Conservation (phyloP, 73 alveolate genomes). For the Paramecium primaurelia region DNA sequence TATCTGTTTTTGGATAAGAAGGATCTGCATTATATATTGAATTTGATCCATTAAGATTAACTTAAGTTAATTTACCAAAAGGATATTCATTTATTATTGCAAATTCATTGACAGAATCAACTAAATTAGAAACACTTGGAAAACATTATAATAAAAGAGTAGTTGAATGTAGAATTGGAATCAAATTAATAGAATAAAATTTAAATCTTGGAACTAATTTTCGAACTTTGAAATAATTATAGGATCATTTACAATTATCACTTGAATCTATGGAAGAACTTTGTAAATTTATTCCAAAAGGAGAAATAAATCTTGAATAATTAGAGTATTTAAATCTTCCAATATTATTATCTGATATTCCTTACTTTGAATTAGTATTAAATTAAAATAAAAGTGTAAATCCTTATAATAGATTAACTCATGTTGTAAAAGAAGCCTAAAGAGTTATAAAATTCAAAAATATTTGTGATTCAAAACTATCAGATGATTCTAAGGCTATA, state of each 20-base stretch:
- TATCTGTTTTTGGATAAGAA: constrained; percentile 76
- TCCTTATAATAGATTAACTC: constrained; percentile 78
- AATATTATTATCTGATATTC: constrained; percentile 66
- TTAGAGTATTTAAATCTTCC: background rate
- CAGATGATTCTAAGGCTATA: constrained; percentile 61
- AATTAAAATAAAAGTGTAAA: constrained; percentile 55
- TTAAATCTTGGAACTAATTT: constrained; percentile 56
- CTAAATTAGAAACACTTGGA: constrained; percentile 74
- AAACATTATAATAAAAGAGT: constrained; percentile 85
- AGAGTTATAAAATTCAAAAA: constrained; percentile 77
- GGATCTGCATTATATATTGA: constrained; percentile 75
- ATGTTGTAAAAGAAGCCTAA: constrained; percentile 75
- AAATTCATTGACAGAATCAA: constrained; percentile 78
- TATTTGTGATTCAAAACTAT: constrained; percentile 59
- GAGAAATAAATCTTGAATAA: background rate
- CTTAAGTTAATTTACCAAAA: constrained; percentile 68
- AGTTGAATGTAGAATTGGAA: constrained; percentile 83
- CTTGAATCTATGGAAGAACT: constrained; percentile 59
- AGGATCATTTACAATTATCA: constrained; percentile 60
- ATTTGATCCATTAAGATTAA: constrained; percentile 67
- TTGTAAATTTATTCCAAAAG: constrained; percentile 51
- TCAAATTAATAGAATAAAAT: background rate
- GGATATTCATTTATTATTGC: constrained; percentile 80
- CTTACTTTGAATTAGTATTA: constrained; percentile 68
- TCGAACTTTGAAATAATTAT: constrained; percentile 63